A percentile compares a stretch with the other conserved stretches of the same genome.
Conservation (phyloP, 129 eudicot species). For the Centrapalus pauciflorus region DNA sequence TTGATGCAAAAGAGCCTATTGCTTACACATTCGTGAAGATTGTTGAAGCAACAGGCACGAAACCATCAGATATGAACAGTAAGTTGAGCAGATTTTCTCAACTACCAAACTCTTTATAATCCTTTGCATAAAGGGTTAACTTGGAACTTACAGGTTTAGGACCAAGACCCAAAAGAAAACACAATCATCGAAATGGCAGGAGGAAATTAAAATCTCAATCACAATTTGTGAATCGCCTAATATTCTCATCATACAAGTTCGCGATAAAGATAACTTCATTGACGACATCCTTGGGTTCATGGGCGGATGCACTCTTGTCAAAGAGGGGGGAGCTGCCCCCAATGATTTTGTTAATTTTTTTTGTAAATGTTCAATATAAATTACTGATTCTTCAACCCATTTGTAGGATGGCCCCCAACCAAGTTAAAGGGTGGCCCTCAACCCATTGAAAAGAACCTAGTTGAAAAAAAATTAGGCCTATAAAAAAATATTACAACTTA, state of each 20-base stretch:
- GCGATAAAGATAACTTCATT: constrained; percentile 67
- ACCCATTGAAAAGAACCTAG: no score
- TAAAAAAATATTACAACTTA: no score
- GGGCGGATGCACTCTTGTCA: no score
- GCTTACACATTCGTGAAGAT: constrained; percentile 71
- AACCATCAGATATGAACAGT: constrained; percentile 85
- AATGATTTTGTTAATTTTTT: no score
- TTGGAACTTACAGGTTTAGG: constrained; percentile 79
- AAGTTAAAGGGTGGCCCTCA: no score
- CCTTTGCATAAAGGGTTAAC: constrained; percentile 89
- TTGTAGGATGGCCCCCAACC: no score
- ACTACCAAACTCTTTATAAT: constrained; percentile 31
- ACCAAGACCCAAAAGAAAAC: constrained; percentile 80
- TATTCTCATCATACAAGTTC: constrained; percentile 63
- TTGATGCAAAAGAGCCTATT: constrained; percentile 82
- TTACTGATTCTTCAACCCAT: no score
- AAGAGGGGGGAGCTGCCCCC: no score
- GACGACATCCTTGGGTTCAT: constrained; percentile 87
- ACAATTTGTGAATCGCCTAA: constrained; percentile 71
- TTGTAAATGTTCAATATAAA: no score
- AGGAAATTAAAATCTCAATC: constrained; percentile 83
- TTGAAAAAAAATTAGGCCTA: no score
- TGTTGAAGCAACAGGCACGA: constrained; percentile 73
- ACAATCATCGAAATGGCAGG: constrained; percentile 79
- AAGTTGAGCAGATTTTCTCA: constrained; percentile 4